Evolutionary conservation across 169 alveolate species (phyloP).

Genomic region (Eimeria falciformis): DNA sequence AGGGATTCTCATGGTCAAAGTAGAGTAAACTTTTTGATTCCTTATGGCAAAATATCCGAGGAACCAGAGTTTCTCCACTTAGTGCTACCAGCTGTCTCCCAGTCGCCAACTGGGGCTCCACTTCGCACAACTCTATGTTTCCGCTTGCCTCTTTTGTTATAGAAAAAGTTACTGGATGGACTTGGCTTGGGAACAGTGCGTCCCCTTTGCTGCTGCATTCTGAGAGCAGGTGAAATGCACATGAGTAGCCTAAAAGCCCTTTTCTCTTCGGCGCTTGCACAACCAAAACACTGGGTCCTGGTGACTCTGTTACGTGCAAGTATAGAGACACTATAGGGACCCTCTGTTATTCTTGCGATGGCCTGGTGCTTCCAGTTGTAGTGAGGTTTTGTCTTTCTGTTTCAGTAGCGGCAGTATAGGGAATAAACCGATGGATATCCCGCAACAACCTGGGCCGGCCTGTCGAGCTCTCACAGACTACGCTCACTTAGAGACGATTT

Average conservation of each 20-base stretch:
- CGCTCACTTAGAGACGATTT: slow-evolving; percentile 20
- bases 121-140: slow-evolving; percentile 46
- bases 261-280: neutral
- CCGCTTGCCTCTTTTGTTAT: neutral
- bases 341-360: too few species aligned
- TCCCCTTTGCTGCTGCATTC: slow-evolving; percentile 39
- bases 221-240: neutral
- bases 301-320: too few species aligned
- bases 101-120: slow-evolving; percentile 33
- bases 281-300: too few species aligned
- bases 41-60: slow-evolving; percentile 25
- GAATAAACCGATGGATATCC: too few species aligned
- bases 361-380: too few species aligned
- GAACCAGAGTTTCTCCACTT: neutral
- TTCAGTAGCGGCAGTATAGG: too few species aligned
- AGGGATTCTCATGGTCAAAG: neutral
- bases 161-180: slow-evolving; percentile 4
- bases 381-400: too few species aligned
- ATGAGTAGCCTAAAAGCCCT: neutral
- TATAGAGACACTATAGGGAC: too few species aligned
- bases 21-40: neutral
- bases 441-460: too few species aligned
- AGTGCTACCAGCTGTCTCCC: slow-evolving; percentile 62
- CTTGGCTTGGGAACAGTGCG: slow-evolving; percentile 44
- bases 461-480: too few species aligned